Conservation (phyloP, 441 rosid genomes). For the Euphorbia celastroides region DNA sequence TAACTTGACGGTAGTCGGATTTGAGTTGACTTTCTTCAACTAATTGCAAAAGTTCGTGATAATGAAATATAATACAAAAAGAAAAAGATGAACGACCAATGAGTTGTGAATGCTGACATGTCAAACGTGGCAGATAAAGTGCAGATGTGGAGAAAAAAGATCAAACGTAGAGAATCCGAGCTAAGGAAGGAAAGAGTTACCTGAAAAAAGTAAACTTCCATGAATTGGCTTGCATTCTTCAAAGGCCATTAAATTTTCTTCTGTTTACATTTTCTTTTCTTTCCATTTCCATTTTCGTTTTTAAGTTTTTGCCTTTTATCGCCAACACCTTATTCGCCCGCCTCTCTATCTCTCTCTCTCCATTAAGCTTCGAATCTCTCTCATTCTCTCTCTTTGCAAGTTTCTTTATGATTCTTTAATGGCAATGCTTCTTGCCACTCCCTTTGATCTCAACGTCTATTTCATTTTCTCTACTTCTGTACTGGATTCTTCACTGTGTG, state of each 20-base stretch:
- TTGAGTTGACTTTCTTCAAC: no score
- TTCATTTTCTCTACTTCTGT: slow-evolving; percentile 20
- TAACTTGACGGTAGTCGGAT: neutral
- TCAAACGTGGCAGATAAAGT: slow-evolving; percentile 6
- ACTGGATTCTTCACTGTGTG: slow-evolving; percentile 10
- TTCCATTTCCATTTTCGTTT: neutral
- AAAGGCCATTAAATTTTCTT: neutral
- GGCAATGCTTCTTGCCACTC: slow-evolving; percentile 32
- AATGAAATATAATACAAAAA: no score
- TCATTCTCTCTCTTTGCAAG: slow-evolving; percentile 14
- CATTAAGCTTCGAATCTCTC: slow-evolving; percentile 55
- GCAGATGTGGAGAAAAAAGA: neutral
- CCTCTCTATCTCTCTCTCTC: slow-evolving; percentile 33
- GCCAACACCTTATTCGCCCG: slow-evolving; percentile 32
- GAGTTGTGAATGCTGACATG: neutral
- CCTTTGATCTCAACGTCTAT: slow-evolving; percentile 18
- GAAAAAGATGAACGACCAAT: neutral
- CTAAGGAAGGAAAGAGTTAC: neutral
- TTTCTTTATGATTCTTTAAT: slow-evolving; percentile 31
- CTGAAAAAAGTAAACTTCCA: neutral
- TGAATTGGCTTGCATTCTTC: neutral
- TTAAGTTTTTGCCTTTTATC: slow-evolving; percentile 12
- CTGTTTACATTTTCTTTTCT: slow-evolving; percentile 6
- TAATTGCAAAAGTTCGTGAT: neutral
- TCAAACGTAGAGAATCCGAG: slow-evolving; percentile 4